Base-by-base conservation (phyloP, 495 filamentous ascomycete genomes). In the Jackrogersella multiformis region DNA sequence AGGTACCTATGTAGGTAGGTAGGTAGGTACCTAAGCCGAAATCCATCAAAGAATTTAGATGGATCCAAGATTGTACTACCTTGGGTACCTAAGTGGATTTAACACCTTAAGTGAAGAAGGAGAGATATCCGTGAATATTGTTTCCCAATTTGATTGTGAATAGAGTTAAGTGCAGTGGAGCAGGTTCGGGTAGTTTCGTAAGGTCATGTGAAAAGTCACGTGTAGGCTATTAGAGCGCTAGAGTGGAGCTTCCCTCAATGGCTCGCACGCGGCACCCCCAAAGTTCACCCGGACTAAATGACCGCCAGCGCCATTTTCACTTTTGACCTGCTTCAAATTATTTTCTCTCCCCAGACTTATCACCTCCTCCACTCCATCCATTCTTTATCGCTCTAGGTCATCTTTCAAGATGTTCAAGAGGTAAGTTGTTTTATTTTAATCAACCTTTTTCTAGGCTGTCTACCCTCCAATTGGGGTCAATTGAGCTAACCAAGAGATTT, bases 381-480 rank as follows among this genome's bases (percentile, higher is more conserved):
- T 79, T 74, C 63, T 65, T 70, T 76, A 77, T 76, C 76, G 80
- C 79, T 79, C 76, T 76, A 76, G 77, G 75, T 79, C 81, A 84
- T 84, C 81, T 73, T 75, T 82, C 87, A 92, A 80, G 84, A 94
- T 94, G 91, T 91, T 92, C 85, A 92, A 92, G 90, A 93, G 90
- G 91, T 94, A 81, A 81, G 89, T 82, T 57, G 46, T 34, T 51
- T 48, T 41, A 30, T 20, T 59, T 54, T 15, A 42, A 57, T 39
- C 46, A 13, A 51, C 46, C 15, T 30, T 62, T 68, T 52, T 61
- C 56, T 41, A 55, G 10, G 49, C n/a, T 52, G 44, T 59, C 59
- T 41, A 38, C 45, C 61, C 42, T 8, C 65, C 71, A 78, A 84
- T 82, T 84, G 79, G 69, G 71, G 55, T 68, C 75, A 75, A 82